Evolutionary conservation across 1,139 yeast species (phyloP).

Genomic region (Ogataea hybrid): DNA sequence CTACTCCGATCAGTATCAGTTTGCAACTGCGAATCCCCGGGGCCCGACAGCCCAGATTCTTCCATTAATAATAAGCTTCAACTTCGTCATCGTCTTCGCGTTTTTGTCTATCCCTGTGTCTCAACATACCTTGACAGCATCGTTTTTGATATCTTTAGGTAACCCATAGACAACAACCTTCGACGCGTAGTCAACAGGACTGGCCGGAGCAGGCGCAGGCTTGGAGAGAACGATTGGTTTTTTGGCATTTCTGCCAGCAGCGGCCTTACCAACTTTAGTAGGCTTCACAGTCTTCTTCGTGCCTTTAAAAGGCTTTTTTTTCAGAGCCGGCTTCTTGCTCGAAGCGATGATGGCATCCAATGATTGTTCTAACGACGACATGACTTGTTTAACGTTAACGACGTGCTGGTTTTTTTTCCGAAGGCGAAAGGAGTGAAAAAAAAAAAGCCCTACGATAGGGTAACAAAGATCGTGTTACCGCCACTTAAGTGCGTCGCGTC

Average conservation of each 20-base stretch:
- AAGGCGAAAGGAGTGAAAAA: slow-evolving; percentile 12
- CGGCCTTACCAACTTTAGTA: slow-evolving; percentile 30
- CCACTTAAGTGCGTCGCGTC: slow-evolving; percentile 6
- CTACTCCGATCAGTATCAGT: neutral
- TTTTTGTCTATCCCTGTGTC: neutral
- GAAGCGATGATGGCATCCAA: slow-evolving; percentile 92
- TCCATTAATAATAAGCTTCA: slow-evolving; percentile 1
- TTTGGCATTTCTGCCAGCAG: slow-evolving; percentile 18
- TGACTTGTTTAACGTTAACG: slow-evolving; percentile 24
- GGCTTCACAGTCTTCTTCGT: slow-evolving; percentile 34
- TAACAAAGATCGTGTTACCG: neutral
- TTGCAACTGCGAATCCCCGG: slow-evolving; percentile 10
- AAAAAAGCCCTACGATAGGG: neutral
- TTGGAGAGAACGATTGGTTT: slow-evolving; percentile 19
- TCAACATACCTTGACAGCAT: slow-evolving; percentile 76
- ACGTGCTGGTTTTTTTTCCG: slow-evolving; percentile 4
- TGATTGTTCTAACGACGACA: slow-evolving; percentile 85
- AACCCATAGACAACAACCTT: slow-evolving; percentile 75
- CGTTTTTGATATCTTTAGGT: slow-evolving; percentile 77
- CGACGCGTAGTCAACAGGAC: slow-evolving; percentile 54
- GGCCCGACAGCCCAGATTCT: slow-evolving; percentile 10
- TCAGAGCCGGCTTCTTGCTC: slow-evolving; percentile 32
- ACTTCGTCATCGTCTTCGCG: neutral
- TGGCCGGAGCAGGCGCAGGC: slow-evolving; percentile 31
- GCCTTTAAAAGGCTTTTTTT: slow-evolving; percentile 35